These are phyloP conservation scores for Epichloe coenophiala DNA, from an alignment of 2,329 filamentous ascomycete species.

Conservation along the genomic window DNA sequence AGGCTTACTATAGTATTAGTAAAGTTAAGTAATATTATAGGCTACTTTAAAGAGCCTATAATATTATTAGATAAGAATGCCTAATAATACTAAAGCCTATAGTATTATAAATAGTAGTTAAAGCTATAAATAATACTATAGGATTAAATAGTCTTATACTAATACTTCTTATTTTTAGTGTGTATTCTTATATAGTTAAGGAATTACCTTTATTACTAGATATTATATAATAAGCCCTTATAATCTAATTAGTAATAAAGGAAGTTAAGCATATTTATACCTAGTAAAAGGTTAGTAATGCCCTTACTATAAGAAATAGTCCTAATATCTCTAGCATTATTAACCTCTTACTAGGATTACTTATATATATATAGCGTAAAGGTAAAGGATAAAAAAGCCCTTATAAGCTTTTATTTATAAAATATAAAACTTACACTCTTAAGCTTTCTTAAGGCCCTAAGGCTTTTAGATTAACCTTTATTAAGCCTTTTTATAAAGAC, in stretches of 20 bases:
- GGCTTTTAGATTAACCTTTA: too few species aligned
- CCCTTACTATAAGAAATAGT: background rate
- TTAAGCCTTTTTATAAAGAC: too few species aligned
- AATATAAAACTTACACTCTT: fast-evolving
- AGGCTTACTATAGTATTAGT: too few species aligned
- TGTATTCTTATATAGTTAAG: background rate
- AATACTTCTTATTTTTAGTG: background rate
- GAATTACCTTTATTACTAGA: background rate
- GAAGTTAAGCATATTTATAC: background rate
- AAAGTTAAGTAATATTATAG: too few species aligned
- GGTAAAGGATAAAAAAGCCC: too few species aligned
- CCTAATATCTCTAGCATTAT: background rate
- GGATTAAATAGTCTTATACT: background rate
- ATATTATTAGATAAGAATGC: too few species aligned
- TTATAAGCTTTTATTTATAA: too few species aligned
- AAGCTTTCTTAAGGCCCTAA: too few species aligned
- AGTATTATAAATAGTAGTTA: too few species aligned
- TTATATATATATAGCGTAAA: background rate
- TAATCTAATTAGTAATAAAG: background rate
- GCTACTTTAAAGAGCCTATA: too few species aligned
- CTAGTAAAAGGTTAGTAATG: too few species aligned
- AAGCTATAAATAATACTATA: background rate
- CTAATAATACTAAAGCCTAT: too few species aligned
- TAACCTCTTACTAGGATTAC: background rate
- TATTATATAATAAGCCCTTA: background rate